phyloP scores from a whole-genome alignment of 495 filamentous ascomycete genomes.

The Penicillium fimorum region DNA sequence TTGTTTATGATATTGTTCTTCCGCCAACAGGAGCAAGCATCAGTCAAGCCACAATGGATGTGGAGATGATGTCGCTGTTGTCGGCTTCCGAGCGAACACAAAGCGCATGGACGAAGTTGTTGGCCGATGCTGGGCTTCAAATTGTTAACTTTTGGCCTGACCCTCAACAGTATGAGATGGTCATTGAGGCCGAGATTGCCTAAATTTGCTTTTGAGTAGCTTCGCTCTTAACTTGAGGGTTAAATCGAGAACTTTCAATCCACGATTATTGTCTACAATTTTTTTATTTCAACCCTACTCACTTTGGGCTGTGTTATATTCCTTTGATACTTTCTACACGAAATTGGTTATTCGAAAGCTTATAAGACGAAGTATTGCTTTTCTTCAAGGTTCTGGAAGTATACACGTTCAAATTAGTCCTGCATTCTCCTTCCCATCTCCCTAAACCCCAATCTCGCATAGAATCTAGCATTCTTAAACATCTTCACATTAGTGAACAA shows the following conservation, averaged over 20 bases:
- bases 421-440: too few relatives aligned
- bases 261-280: too few relatives aligned
- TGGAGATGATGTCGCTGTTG: constrained; percentile 38
- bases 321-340: too few relatives aligned
- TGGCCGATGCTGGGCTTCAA: constrained; percentile 41
- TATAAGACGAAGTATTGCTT: too few relatives aligned
- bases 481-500: too few relatives aligned
- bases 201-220: constrained; percentile 1
- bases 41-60: constrained; percentile 34
- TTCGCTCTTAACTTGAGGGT: neutral
- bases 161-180: constrained; percentile 30
- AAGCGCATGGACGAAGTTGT: constrained; percentile 40
- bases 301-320: too few relatives aligned
- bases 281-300: too few relatives aligned
- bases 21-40: constrained; percentile 30
- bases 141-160: constrained; percentile 42
- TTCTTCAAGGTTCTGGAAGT: too few relatives aligned
- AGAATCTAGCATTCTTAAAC: too few relatives aligned
- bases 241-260: neutral
- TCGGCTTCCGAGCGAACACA: constrained; percentile 36
- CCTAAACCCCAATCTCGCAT: too few relatives aligned
- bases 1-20: constrained; percentile 46
- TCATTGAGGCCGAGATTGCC: constrained; percentile 29
- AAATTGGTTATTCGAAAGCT: too few relatives aligned
- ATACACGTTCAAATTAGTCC: too few relatives aligned